Evolutionary conservation across 371 early-diverging fungal genomes (phyloP).

Genomic region (Mortierella sp.): DNA sequence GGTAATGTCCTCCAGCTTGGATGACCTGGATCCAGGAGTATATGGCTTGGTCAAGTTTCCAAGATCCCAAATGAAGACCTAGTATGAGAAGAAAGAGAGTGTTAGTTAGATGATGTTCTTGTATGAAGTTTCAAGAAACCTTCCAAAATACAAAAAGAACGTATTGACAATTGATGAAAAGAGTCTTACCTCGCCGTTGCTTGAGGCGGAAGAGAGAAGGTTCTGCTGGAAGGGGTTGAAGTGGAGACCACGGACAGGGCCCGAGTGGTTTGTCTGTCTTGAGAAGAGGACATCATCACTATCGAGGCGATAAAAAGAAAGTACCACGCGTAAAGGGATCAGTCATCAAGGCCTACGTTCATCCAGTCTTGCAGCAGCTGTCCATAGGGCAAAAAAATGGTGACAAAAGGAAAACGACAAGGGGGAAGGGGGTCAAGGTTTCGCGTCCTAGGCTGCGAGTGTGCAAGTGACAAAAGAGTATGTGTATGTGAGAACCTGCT

Average conservation of each 20-base stretch:
- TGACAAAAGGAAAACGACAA: slow-evolving; percentile 6
- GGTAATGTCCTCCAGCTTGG: slow-evolving; percentile 91
- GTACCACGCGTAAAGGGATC: not conserved
- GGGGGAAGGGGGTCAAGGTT: not conserved
- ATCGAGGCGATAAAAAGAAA: slow-evolving; percentile 26
- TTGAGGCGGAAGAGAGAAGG: slow-evolving; percentile 92
- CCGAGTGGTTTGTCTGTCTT: slow-evolving; percentile 83
- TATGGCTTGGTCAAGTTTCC: slow-evolving; percentile 88
- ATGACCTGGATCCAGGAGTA: slow-evolving; percentile 88
- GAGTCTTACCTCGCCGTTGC: slow-evolving; percentile 87
- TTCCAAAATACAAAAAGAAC: not conserved
- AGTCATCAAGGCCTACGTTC: not conserved
- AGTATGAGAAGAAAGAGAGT: not conserved
- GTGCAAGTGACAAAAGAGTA: not conserved
- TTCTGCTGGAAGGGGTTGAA: slow-evolving; percentile 92
- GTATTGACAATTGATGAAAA: not conserved
- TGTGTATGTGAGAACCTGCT: not conserved
- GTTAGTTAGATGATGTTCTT: not conserved
- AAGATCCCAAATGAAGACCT: slow-evolving; percentile 96
- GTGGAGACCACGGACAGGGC: slow-evolving; percentile 93
- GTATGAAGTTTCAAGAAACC: not conserved
- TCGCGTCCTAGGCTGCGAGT: slow-evolving; percentile 14
- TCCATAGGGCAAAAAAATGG: not conserved
- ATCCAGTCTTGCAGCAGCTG: slow-evolving; percentile 9
- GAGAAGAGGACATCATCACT: slow-evolving; percentile 73